Evolutionary conservation across 192 early-diverging fungal genomes (phyloP), one percentile per base, ranked within the genome.

Genomic region (Cetraspora pellucida): DNA sequence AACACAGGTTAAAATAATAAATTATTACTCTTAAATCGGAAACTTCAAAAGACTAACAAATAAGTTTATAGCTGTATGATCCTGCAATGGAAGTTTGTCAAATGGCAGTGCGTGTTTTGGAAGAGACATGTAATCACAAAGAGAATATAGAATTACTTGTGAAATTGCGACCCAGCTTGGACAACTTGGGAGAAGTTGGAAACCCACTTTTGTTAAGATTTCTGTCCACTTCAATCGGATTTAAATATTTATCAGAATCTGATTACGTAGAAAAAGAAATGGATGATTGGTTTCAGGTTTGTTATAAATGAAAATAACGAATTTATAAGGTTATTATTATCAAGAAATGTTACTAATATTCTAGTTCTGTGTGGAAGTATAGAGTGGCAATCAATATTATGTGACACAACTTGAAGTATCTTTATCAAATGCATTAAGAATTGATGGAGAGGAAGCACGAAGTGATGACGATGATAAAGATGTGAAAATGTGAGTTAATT

Each of bases 201-300:
- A 91, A 92, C 52, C 87, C 92, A 2, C 64, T 95, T 23, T 66
- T 94, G 27, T 72, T 94, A 6, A 73, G 90, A 58, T 91, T 94
- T 57, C 77, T 95, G 44, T 89, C 91, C 9, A 88, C 87, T 4
- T 89, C 92, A 7, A 86, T 81, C 17, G 94, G 94, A 6, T 95
- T 94, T 77, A 72, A 81, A 27, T 93, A 93, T 65, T 79, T 95
- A 43, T 79, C 87, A 30, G 85, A 91, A 37, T 79, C 89, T n/a
- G 89, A 86, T 25, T 96, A 92, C 80, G 86, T 94, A 11, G 83
- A 91, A 74, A 83, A 82, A 47, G 91, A 95, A 77, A 90, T 95
- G 87, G 89, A 91, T 57, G 87, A 90, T 17, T 95, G 94, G 94
- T 90, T 90, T 77, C 89, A 91, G 86, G 94, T 94, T 85, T 57